Percentiles rank a stretch among this genome's conserved stretches.
Conservation (phyloP, 495 filamentous ascomycete genomes). For the Trichoderma asperelloides region DNA sequence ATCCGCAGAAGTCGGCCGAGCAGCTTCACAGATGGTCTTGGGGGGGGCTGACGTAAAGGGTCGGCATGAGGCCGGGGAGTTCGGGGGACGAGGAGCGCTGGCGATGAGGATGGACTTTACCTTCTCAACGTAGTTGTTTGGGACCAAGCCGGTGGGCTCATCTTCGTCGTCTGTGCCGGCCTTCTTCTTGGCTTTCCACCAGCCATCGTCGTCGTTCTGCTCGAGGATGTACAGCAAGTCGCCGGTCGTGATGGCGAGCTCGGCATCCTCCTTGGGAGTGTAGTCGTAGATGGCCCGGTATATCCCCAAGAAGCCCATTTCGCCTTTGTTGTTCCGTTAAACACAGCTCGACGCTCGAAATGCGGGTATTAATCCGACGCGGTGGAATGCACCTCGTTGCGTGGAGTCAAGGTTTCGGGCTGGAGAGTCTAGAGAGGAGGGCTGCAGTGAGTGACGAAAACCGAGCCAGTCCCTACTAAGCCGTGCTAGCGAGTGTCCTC, state of each 20-base stretch:
- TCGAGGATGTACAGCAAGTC: conserved; percentile 89
- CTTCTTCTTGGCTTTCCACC: conserved; percentile 99
- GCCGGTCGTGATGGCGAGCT: conserved; percentile 80
- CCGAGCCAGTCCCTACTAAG: background rate
- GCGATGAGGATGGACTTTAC: conserved; percentile 35
- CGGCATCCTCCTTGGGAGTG: conserved; percentile 75
- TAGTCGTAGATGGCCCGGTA: conserved; percentile 94
- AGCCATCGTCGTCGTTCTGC: conserved; percentile 82
- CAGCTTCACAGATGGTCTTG: background rate
- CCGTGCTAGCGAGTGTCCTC: background rate
- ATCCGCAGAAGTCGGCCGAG: background rate
- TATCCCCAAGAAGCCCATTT: conserved; percentile 73
- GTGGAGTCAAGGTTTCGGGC: background rate
- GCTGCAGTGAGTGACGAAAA: background rate
- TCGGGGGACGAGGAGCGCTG: background rate
- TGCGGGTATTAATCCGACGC: background rate
- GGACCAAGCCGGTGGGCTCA: conserved; percentile 86
- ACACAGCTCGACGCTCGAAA: background rate
- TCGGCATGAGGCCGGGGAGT: background rate
- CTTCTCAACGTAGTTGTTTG: conserved; percentile 94
- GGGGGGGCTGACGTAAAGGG: background rate
- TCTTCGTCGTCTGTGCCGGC: conserved; percentile 84
- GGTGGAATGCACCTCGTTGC: background rate
- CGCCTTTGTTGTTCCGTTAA: background rate
- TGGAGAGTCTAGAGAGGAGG: background rate